phyloP scores from a whole-genome alignment of 257 asterid genomes.

The Primulina tabacum region DNA sequence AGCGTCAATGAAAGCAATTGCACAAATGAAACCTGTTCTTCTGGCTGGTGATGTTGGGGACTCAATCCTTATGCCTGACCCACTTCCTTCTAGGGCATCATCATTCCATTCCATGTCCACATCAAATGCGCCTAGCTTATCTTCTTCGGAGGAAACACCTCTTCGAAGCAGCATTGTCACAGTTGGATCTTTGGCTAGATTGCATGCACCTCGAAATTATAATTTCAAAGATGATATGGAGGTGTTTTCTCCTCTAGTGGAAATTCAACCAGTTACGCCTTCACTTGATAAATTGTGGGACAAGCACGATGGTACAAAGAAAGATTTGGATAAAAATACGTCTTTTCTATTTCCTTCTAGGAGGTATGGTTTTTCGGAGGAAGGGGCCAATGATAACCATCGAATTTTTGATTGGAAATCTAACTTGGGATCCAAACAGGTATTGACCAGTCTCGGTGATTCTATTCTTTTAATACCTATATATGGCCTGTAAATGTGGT shows the following conservation, averaged over 20 bases:
- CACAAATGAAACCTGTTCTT: conserved; percentile 71
- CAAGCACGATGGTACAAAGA: conserved; percentile 55
- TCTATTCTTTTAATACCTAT: conserved; percentile 11
- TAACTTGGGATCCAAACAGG: conserved; percentile 64
- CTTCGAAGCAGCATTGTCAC: conserved; percentile 57
- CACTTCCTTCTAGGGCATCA: conserved; percentile 82
- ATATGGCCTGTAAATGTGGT: conserved; percentile 1
- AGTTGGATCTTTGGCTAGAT: conserved; percentile 63
- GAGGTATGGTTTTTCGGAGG: conserved; percentile 69
- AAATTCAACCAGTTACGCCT: conserved; percentile 91
- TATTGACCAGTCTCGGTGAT: conserved; percentile 22
- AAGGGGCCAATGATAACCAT: conserved; percentile 52
- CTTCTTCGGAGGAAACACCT: conserved; percentile 69
- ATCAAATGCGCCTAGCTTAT: conserved; percentile 40
- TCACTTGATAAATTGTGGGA: conserved; percentile 79
- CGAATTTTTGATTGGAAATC: conserved; percentile 77
- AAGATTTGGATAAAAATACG: conserved; percentile 56
- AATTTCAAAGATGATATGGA: conserved; percentile 98
- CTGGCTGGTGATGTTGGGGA: conserved; percentile 86
- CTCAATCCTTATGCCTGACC: conserved; percentile 92
- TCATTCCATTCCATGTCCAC: conserved; percentile 51
- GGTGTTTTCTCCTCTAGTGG: conserved; percentile 93
- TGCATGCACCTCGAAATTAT: conserved; percentile 74
- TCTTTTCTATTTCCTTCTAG: conserved; percentile 60
- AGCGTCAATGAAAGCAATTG: conserved; percentile 61